Percentiles rank a stretch among this genome's conserved stretches.
Conservation (phyloP, 768 basidiomycete species). For the Boletellus sp. region DNA sequence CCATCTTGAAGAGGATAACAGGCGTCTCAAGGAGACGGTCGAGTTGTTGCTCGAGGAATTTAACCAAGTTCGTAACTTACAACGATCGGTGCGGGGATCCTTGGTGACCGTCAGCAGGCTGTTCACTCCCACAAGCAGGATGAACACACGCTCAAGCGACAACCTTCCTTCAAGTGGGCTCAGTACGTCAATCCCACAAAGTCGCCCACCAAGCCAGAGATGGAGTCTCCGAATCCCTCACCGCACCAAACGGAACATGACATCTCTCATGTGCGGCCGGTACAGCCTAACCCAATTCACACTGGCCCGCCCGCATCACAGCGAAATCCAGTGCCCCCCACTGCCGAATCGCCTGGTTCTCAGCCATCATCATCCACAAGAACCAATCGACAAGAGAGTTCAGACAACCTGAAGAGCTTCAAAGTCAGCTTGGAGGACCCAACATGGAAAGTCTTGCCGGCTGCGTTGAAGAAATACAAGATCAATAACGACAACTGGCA, state of each 20-base stretch:
- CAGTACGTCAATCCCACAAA: slow-evolving; percentile 70
- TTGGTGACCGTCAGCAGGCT: slow-evolving; percentile 3
- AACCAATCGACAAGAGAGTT: slow-evolving; percentile 61
- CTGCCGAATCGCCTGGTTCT: slow-evolving; percentile 28
- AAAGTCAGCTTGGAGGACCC: slow-evolving; percentile 97
- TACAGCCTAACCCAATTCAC: slow-evolving; percentile 15
- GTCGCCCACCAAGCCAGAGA: slow-evolving; percentile 76
- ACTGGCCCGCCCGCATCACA: slow-evolving; percentile 30
- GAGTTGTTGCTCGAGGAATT: slow-evolving; percentile 68
- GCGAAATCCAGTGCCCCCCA: slow-evolving; percentile 24
- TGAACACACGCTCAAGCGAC: slow-evolving; percentile 54
- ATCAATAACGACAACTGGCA: slow-evolving; percentile 99
- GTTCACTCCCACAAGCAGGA: slow-evolving; percentile 24
- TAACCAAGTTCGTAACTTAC: slow-evolving; percentile 37
- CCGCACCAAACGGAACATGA: slow-evolving; percentile 79
- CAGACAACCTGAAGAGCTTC: slow-evolving; percentile 85
- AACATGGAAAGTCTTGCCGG: slow-evolving; percentile 97
- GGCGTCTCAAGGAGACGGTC: slow-evolving; percentile 58
- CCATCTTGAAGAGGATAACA: slow-evolving; percentile 75
- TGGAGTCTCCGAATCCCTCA: slow-evolving; percentile 75
- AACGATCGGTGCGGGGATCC: slow-evolving; percentile 15
- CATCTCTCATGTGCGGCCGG: slow-evolving; percentile 36
- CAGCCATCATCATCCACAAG: slow-evolving; percentile 26
- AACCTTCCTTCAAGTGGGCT: slow-evolving; percentile 88
- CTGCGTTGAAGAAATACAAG: slow-evolving; percentile 97